phyloP scores from a whole-genome alignment of 1,284 basidiomycete species.

The Trichosporon inkin region DNA sequence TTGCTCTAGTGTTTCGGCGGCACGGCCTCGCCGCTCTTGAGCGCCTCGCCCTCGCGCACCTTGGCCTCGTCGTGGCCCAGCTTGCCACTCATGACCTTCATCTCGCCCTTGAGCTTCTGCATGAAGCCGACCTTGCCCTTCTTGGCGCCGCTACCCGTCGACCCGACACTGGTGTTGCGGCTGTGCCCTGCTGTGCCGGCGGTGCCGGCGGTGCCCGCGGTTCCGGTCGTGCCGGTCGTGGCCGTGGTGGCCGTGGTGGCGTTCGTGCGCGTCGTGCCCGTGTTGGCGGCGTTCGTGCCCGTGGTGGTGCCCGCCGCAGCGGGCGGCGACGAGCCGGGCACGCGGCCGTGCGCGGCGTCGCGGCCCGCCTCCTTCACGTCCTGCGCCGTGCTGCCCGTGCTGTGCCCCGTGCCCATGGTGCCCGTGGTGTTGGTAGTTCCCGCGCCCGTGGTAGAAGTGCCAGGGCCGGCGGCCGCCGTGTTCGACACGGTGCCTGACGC shows the following conservation, averaged over 20 bases:
- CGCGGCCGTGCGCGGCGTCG: neutral
- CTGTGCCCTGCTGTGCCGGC: slow-evolving; percentile 1
- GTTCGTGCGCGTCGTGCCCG: slow-evolving; percentile 19
- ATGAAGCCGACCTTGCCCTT: slow-evolving; percentile 36
- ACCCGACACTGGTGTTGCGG: slow-evolving; percentile 10
- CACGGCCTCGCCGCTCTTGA: slow-evolving; percentile 5
- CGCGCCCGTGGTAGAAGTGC: neutral
- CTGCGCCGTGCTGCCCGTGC: neutral
- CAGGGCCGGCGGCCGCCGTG: slow-evolving; percentile 9
- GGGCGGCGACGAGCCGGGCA: neutral
- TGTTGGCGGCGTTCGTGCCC: slow-evolving; percentile 33
- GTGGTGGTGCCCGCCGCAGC: slow-evolving; percentile 3
- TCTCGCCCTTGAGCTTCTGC: slow-evolving; percentile 43
- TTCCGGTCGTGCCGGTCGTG: slow-evolving; percentile 6
- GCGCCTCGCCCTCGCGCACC: slow-evolving; percentile 21
- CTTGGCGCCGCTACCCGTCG: slow-evolving; percentile 17
- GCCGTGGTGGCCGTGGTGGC: slow-evolving; percentile 26
- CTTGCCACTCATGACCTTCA: slow-evolving; percentile 37
- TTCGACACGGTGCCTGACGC: slow-evolving; percentile 10
- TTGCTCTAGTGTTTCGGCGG: slow-evolving; percentile 1
- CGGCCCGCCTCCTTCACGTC: neutral
- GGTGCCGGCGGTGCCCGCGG: slow-evolving; percentile 6
- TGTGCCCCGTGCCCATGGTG: neutral
- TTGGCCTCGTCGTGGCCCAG: slow-evolving; percentile 26
- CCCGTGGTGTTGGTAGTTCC: neutral